Evolutionary conservation across 371 early-diverging fungal genomes (phyloP), one percentile per base, ranked within the genome.

Genomic region (Mortierella sp.): DNA sequence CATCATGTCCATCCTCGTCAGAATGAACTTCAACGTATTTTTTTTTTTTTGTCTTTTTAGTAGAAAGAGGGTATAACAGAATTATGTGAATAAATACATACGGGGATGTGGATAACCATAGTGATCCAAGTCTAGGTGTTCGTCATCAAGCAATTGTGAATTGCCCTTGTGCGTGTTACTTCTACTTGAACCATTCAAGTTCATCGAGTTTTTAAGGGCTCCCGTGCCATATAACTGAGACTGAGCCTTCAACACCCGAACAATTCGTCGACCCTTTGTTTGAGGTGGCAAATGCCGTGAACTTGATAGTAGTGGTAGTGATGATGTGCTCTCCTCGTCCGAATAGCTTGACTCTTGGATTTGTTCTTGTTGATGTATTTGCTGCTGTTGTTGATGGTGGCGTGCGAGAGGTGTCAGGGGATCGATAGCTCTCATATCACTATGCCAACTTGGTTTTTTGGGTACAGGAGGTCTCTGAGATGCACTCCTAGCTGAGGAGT

Each of bases 401-500:
- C 29, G 40, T 32, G 31, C 43, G 7, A 61, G 7, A 7, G 61
- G 6, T 10, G 61, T 5, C 15, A 55, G 1, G 6, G 47, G 7
- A n/a, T 47, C 42, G 13, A 26, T 22, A 37, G 8, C 19, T 19
- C 57, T 57, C 15, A 42, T 19, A 6, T 49, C 51, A 13, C 51
- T 34, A 26, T 70, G 34, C 17, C 71, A 62, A 23, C 45, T 66
- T 12, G 71, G 76, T 45, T 70, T 76, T 61, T 76, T 76, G 40
- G 71, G 76, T 4, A 70, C 76, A 3, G 76, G 76, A 2, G 76
- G 76, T 35, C 22, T 70, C 22, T 67, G 63, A 4, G 70, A 70
- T 28, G 26, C 42, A 34, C 72, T 72, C 40, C 43, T 40, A 53
- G 43, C 62, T 9, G 78, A 77, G 4, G 78, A 77, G 29, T 61